phyloP scores from a whole-genome alignment of 1,284 basidiomycete species.

The Trametes hirsuta region DNA sequence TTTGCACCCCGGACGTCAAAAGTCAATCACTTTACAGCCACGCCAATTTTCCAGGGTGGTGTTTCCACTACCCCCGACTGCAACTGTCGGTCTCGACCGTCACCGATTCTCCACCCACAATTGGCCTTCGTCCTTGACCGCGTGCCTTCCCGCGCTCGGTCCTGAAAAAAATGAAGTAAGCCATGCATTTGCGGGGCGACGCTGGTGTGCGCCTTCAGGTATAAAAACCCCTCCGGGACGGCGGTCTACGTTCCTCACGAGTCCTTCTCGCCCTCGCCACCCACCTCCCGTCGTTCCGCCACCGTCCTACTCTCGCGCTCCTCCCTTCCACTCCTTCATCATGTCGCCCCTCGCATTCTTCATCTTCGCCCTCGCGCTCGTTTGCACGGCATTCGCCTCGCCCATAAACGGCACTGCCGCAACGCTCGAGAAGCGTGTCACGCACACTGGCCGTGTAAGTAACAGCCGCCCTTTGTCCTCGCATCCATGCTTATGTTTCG shows the following conservation, averaged over 20 bases:
- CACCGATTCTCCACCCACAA: conserved; percentile 5
- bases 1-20: conserved; percentile 22
- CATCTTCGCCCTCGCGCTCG: conserved; percentile 46
- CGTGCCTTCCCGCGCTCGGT: conserved; percentile 6
- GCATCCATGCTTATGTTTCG: conserved; percentile 2
- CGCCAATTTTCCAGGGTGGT: conserved; percentile 25
- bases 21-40: conserved; percentile 12
- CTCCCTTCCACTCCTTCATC: conserved; percentile 15
- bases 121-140: conserved; percentile 7
- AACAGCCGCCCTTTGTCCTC: conserved; percentile 9
- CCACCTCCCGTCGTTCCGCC: conserved; percentile 2
- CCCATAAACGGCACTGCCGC: conserved; percentile 44
- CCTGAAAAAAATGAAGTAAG: conserved; percentile 19
- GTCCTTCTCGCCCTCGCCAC: conserved; percentile 26
- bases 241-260: conserved; percentile 22
- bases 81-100: conserved; percentile 16
- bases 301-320: conserved; percentile 6
- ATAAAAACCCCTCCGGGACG: conserved; percentile 23
- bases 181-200: conserved; percentile 19
- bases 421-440: conserved; percentile 50
- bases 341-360: conserved; percentile 48
- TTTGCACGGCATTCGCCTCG: conserved; percentile 47
- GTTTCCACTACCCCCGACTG: conserved; percentile 12
- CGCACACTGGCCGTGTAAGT: conserved; percentile 52
- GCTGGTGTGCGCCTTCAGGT: conserved; percentile 14